Conservation (phyloP, 192 early-diverging fungal species). For the Podila epicladia region DNA sequence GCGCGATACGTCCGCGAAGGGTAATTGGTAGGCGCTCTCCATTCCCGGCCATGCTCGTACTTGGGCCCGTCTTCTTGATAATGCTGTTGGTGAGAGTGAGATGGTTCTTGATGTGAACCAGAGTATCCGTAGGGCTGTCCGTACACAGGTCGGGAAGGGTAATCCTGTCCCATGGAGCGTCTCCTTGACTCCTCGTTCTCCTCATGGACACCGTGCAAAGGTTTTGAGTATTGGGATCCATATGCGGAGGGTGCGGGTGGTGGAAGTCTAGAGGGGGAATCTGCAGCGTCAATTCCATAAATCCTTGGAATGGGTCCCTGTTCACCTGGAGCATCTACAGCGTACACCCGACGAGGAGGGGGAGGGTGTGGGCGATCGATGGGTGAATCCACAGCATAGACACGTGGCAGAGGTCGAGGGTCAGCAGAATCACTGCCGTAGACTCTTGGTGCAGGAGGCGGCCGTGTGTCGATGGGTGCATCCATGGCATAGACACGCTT, state of each 20-base stretch:
- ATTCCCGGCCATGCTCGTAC: background rate
- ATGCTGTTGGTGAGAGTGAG: background rate
- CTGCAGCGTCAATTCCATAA: constrained; percentile 47
- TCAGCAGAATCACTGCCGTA: constrained; percentile 12
- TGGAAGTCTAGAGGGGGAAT: constrained; percentile 16
- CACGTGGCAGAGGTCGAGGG: constrained; percentile 2
- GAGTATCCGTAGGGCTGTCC: constrained; percentile 28
- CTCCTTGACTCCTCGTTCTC: constrained; percentile 18
- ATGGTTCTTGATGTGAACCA: background rate
- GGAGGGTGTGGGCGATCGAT: constrained; percentile 11
- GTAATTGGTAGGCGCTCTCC: background rate
- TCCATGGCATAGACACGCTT: constrained; percentile 27
- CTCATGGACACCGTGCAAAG: constrained; percentile 14
- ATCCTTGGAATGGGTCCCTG: constrained; percentile 16
- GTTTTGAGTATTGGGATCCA: constrained; percentile 34
- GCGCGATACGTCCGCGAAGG: constrained; percentile 25
- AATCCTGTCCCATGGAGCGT: constrained; percentile 9
- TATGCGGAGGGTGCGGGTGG: constrained; percentile 31
- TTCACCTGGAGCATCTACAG: constrained; percentile 2
- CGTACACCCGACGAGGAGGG: constrained; percentile 12
- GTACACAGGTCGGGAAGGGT: constrained; percentile 10
- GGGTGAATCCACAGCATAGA: constrained; percentile 1
- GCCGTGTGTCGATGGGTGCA: constrained; percentile 28
- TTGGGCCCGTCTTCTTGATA: background rate
- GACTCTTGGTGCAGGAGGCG: constrained; percentile 12